Evolutionary conservation across 2,329 filamentous ascomycete species (phyloP), one percentile per base, ranked within the genome.

Genomic region (Colletotrichum tamarilloi): DNA sequence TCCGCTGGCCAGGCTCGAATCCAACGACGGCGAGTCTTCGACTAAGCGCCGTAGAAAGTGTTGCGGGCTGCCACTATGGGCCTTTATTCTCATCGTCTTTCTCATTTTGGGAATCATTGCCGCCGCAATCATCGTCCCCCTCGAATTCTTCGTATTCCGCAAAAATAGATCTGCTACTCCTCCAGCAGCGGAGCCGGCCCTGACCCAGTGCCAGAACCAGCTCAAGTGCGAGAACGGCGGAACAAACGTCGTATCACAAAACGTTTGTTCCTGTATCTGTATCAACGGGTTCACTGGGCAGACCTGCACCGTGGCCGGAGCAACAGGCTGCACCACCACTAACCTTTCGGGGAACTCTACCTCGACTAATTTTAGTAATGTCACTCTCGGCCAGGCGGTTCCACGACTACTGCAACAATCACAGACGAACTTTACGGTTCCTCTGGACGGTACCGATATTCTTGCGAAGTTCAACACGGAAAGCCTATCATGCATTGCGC

Each of bases 21-120:
- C 76, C 28, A 71, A 73, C 19, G 67, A 68, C 14, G 80, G 80
- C 42, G 77, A 79, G 59, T 74, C 68, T 14, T 75, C 74, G 6
- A 82, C 80, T 62, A 85, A 84, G 73, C 78, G 77, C 30, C 82
- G 86, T 14, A 90, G 93, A 52, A 90, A 90, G 68, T 97, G 93
- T 82, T 99, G 96, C 79, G 96, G 96, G 19, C 88, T 98, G 77
- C 93, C 95, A 2, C 80, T 93, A 19, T 97, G 94, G 92, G 89
- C 89, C 0, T 95, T 97, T 79, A 83, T 97, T 26, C 79, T 95
- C 0, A 80, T 90, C 12, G 67, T 90, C 19, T 82, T 97, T 24
- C 79, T 95, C 4, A 79, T 95, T 12, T 79, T 98, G 52, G 85
- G 93, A 69, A 86, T 97, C 30, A 87, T 98, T 66, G 91, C 93